Conservation (phyloP, 2,329 filamentous ascomycete genomes). For the Sordariomycetes sp. region DNA sequence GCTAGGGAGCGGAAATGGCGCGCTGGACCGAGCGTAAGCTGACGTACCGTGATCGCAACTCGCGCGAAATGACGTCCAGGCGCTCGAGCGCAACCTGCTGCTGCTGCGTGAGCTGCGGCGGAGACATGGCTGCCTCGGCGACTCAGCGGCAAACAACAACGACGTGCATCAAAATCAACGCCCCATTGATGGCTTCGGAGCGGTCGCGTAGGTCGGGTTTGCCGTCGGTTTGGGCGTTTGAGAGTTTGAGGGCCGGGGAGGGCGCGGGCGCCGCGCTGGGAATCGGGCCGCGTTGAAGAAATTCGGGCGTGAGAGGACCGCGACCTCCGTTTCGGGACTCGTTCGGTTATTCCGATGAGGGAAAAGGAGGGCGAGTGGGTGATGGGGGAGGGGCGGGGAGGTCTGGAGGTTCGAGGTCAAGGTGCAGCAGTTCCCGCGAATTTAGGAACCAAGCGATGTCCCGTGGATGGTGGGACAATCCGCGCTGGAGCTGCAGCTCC, state of each 20-base stretch:
- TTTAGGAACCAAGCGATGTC: background rate
- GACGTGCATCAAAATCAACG: background rate
- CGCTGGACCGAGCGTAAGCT: background rate
- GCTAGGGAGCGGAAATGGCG: background rate
- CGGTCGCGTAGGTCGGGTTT: background rate
- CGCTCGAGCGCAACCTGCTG: conserved; percentile 40
- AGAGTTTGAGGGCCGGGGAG: background rate
- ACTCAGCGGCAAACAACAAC: conserved; percentile 3
- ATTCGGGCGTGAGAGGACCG: too few relatives aligned
- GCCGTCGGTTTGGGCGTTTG: background rate
- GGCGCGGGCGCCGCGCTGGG: too few relatives aligned
- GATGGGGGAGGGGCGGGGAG: background rate
- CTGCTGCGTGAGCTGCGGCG: conserved; percentile 15
- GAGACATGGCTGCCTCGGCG: conserved; percentile 5
- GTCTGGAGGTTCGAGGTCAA: background rate
- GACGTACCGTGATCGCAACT: conserved; percentile 40
- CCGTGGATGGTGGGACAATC: background rate
- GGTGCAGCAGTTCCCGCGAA: background rate
- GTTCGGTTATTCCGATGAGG: background rate
- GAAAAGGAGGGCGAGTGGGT: background rate
- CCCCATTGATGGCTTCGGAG: background rate
- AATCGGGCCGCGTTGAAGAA: too few relatives aligned
- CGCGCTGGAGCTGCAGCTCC: background rate
- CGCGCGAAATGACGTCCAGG: conserved; percentile 39
- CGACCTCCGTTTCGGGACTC: background rate